phyloP scores from a whole-genome alignment of 106 monocot species.

The Xerophyta viscosa region DNA sequence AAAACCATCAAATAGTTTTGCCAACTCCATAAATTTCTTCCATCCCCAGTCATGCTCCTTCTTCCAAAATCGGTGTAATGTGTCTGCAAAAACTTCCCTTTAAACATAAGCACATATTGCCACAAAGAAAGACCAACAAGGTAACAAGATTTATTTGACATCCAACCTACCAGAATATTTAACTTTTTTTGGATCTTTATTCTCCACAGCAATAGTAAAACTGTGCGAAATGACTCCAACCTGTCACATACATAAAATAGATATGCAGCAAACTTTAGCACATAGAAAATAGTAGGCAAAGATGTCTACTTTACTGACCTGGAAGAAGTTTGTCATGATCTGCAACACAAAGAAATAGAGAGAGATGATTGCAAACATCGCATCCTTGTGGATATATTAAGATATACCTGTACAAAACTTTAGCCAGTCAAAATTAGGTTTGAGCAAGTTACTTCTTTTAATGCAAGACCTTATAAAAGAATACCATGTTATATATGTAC shows the following conservation, averaged over 20 bases:
- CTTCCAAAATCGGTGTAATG: conserved; percentile 90
- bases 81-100: conserved; percentile 45
- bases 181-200: conserved; percentile 92
- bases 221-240: conserved; percentile 95
- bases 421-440: not conserved
- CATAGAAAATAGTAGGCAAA: too few relatives aligned
- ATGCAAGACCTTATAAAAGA: too few relatives aligned
- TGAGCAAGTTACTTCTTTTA: too few relatives aligned
- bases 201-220: conserved; percentile 90
- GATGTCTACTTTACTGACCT: conserved; percentile 26
- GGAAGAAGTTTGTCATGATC: conserved; percentile 92
- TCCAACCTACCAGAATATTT: conserved; percentile 77
- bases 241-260: conserved; percentile 22
- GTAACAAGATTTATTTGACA: too few relatives aligned
- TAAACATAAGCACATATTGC: conserved; percentile 6
- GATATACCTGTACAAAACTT: conserved; percentile 74
- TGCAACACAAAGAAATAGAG: conserved; percentile 96
- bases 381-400: conserved; percentile 97
- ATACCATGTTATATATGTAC: too few relatives aligned
- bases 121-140: too few relatives aligned
- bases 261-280: too few relatives aligned
- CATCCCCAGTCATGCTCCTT: conserved; percentile 99
- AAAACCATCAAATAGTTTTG: conserved; percentile 76
- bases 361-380: conserved; percentile 89
- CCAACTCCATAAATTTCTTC: conserved; percentile 93